These are phyloP conservation scores for Penicillium canescens DNA, from an alignment of 495 filamentous ascomycete species.

Conservation along the genomic window DNA sequence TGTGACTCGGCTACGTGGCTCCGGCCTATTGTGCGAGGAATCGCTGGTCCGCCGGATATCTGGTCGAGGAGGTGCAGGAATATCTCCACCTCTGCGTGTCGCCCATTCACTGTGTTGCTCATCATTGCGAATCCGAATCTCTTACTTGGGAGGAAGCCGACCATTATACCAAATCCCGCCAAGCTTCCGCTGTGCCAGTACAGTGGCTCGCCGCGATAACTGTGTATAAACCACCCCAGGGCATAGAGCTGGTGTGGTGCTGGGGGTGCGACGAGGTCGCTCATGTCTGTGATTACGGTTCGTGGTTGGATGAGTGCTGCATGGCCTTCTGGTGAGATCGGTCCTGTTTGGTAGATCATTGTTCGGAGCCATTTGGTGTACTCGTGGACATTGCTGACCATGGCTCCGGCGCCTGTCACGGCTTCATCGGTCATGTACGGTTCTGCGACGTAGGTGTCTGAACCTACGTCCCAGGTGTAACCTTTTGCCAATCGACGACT, in stretches of 20 bases:
- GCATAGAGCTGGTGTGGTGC: slow-evolving; percentile 11
- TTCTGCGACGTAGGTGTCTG: slow-evolving; percentile 2
- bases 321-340: slow-evolving; percentile 4
- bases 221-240: slow-evolving; percentile 14
- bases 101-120: slow-evolving; percentile 5
- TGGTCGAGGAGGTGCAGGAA: background rate
- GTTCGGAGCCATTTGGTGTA: slow-evolving; percentile 50
- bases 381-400: slow-evolving; percentile 50
- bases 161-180: slow-evolving; percentile 7
- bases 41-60: background rate
- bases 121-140: slow-evolving; percentile 8
- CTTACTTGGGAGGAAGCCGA: slow-evolving; percentile 2
- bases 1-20: background rate
- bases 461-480: slow-evolving; percentile 6
- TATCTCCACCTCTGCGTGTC: background rate
- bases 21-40: background rate
- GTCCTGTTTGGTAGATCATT: slow-evolving; percentile 19
- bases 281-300: background rate
- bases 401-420: slow-evolving; percentile 45
- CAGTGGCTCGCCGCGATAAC: slow-evolving; percentile 12
- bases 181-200: slow-evolving; percentile 16
- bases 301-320: slow-evolving; percentile 6
- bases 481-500: slow-evolving; percentile 4
- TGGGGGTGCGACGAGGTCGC: background rate
- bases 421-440: slow-evolving; percentile 11